Evolutionary conservation across 2,329 filamentous ascomycete species (phyloP).

Genomic region (Epichloe coenophiala): DNA sequence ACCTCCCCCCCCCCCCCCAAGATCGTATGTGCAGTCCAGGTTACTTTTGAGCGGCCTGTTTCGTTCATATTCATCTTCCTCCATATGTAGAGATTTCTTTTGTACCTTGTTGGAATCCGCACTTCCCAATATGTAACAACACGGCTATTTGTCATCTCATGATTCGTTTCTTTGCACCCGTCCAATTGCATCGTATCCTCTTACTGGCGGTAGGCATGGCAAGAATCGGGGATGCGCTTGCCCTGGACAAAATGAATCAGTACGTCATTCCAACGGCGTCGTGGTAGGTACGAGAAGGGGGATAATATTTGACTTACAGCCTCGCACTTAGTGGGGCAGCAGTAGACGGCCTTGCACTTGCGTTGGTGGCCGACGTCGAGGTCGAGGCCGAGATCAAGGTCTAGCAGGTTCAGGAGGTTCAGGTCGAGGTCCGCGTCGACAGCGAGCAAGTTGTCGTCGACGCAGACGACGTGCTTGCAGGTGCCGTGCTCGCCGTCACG

Average conservation of each 20-base stretch:
- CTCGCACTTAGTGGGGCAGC: neutral
- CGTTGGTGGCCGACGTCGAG: neutral
- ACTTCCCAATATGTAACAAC: neutral
- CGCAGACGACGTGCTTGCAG: neutral
- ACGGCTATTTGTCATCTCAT: neutral
- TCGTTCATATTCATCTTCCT: too few species aligned
- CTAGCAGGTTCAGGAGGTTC: neutral
- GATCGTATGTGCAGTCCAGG: neutral
- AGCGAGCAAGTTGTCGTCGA: neutral
- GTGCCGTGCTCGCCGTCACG: neutral
- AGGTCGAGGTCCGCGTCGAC: neutral
- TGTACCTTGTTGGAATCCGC: too few species aligned
- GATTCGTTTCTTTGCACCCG: neutral
- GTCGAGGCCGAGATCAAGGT: neutral
- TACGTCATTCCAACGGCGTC: neutral
- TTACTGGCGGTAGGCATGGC: neutral
- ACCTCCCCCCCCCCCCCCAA: too few species aligned
- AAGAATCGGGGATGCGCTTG: neutral
- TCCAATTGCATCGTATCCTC: too few species aligned
- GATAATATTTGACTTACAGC: neutral
- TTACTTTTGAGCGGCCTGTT: too few species aligned
- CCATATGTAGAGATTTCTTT: too few species aligned
- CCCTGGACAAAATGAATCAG: neutral
- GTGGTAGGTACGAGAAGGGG: neutral
- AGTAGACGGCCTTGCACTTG: conserved; percentile 1